A percentile compares a stretch with the other conserved stretches of the same genome.
These are phyloP conservation scores for Blastocystis hominis DNA, from an alignment of 352 stramenopile genomes.

Conservation along the genomic window DNA sequence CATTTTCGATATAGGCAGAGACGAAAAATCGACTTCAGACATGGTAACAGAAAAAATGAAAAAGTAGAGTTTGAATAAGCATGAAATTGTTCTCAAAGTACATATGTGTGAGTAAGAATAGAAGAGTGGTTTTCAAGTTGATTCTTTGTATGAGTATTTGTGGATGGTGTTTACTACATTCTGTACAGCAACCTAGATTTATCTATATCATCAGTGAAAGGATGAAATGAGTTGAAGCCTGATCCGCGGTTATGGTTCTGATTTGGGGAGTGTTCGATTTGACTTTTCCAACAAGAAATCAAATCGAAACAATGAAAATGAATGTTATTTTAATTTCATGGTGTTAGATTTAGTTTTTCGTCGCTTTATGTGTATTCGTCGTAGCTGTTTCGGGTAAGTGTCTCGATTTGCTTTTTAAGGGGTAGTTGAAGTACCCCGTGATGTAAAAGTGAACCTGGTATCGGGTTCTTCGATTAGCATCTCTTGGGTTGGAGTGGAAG, in stretches of 20 bases:
- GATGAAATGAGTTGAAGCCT: not conserved
- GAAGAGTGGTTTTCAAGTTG: too few relatives aligned
- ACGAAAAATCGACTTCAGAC: constrained; percentile 25
- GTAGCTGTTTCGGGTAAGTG: constrained; percentile 5
- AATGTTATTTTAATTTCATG: not conserved
- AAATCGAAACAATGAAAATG: constrained; percentile 24
- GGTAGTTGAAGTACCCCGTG: constrained; percentile 7
- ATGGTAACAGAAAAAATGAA: not conserved
- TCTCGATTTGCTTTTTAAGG: not conserved
- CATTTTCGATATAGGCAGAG: constrained; percentile 52
- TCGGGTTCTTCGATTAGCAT: constrained; percentile 50
- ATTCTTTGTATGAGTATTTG: too few relatives aligned
- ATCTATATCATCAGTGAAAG: not conserved
- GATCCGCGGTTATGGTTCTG: not conserved
- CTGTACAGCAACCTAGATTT: too few relatives aligned
- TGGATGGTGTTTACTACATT: not conserved
- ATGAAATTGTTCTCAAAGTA: too few relatives aligned
- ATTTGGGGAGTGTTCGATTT: not conserved
- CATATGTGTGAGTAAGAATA: too few relatives aligned
- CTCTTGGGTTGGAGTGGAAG: not conserved
- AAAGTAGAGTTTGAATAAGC: too few relatives aligned
- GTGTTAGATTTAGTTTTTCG: not conserved
- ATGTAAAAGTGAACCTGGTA: constrained; percentile 40
- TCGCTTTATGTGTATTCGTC: not conserved
- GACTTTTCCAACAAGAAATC: not conserved